These are phyloP conservation scores for Vanilla planifolia DNA, from an alignment of 106 monocot genomes.

Conservation along the genomic window DNA sequence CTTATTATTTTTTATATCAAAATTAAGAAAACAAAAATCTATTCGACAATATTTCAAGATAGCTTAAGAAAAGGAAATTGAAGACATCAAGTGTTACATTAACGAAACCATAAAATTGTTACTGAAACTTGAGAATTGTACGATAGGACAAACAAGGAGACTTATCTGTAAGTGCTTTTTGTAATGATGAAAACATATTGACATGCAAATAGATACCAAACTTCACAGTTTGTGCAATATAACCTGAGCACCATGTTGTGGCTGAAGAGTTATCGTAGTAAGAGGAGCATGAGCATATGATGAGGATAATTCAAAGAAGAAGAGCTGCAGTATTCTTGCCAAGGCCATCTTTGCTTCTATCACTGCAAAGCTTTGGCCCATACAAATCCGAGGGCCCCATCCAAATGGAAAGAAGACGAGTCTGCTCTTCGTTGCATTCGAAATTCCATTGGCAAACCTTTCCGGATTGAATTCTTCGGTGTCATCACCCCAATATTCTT, in stretches of 20 bases:
- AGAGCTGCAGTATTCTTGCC: constrained; percentile 43
- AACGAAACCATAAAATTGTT: no score
- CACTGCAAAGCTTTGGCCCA: constrained; percentile 72
- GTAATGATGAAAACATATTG: no score
- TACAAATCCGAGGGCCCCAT: constrained; percentile 58
- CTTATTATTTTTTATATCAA: no score
- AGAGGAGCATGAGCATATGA: constrained; percentile 48
- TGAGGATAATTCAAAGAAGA: constrained; percentile 46
- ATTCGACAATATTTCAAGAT: no score
- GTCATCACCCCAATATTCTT: constrained; percentile 17
- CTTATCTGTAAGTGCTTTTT: no score
- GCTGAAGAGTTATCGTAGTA: constrained; percentile 27
- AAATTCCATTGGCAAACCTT: constrained; percentile 13
- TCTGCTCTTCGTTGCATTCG: constrained; percentile 11
- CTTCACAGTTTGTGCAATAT: constrained; percentile 23
- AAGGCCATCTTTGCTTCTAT: constrained; percentile 61
- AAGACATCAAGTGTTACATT: no score
- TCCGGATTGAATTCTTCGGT: constrained; percentile 28
- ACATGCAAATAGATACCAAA: no score
- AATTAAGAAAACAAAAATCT: no score
- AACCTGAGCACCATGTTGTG: constrained; percentile 56
- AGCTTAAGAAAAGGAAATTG: no score
- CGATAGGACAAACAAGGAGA: no score
- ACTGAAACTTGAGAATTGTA: no score
- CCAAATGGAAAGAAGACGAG: constrained; percentile 65